A percentile compares a stretch with the other conserved stretches of the same genome.
Conservation (phyloP, 345 rosid genomes). For the Salix dunnii region DNA sequence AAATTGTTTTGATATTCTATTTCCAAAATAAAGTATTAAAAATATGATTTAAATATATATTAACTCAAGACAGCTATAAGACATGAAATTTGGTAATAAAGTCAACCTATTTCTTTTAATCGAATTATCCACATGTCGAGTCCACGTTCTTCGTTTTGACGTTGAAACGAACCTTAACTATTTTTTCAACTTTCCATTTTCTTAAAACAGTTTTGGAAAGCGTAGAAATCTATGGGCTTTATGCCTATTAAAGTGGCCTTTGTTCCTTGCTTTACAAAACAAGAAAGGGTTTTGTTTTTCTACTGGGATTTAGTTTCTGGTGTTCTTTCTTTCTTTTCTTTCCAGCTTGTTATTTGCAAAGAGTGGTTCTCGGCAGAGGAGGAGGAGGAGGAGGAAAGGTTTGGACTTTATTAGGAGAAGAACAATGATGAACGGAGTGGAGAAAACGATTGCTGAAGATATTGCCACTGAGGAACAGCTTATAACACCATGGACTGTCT, state of each 20-base stretch:
- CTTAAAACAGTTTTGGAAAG: not conserved
- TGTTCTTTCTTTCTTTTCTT: not conserved
- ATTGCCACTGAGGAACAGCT: conserved; percentile 80
- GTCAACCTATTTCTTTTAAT: not conserved
- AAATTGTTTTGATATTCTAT: too few species aligned
- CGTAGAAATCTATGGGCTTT: not conserved
- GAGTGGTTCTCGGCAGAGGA: conserved; percentile 19
- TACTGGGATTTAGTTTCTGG: conserved; percentile 3
- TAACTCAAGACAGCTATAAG: not conserved
- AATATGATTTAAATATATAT: too few species aligned
- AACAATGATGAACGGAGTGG: conserved; percentile 37
- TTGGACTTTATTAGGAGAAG: conserved; percentile 29
- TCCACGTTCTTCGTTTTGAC: conserved; percentile 23
- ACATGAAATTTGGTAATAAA: not conserved
- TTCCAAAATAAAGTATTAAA: too few species aligned
- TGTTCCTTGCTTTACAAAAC: not conserved
- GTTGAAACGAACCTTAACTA: conserved; percentile 3
- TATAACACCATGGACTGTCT: conserved; percentile 84
- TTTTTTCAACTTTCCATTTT: conserved; percentile 23
- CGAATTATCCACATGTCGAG: conserved; percentile 22
- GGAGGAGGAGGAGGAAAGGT: conserved; percentile 19
- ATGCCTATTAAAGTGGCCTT: conserved; percentile 22
- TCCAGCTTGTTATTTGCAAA: conserved; percentile 25
- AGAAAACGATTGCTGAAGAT: conserved; percentile 79
- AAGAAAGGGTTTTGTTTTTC: not conserved